Percentiles rank a stretch among this genome's conserved stretches.
phyloP scores from a whole-genome alignment of 2,329 filamentous ascomycete genomes.

The Mollisia scopiformis region DNA sequence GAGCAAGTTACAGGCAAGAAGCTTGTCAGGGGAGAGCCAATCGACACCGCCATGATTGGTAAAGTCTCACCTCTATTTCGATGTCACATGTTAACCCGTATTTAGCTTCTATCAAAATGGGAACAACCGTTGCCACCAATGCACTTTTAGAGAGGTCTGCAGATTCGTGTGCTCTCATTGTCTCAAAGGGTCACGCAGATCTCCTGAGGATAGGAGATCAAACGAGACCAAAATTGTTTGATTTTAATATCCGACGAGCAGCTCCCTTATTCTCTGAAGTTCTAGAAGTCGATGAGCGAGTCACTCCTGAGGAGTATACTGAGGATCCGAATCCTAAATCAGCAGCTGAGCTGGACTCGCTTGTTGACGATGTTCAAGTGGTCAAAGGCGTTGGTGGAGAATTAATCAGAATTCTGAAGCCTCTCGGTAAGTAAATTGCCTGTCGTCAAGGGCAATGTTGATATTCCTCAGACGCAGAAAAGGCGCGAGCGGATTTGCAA shows the following conservation, averaged over 20 bases:
- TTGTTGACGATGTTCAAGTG: slow-evolving; percentile 42
- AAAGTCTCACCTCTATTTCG: not conserved
- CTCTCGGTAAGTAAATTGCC: slow-evolving; percentile 9
- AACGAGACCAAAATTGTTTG: slow-evolving; percentile 72
- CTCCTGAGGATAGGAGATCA: slow-evolving; percentile 76
- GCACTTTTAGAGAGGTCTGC: slow-evolving; percentile 75
- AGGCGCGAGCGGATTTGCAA: slow-evolving; percentile 46
- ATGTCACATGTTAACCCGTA: not conserved
- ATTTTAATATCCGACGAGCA: slow-evolving; percentile 68
- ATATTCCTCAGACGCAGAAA: slow-evolving; percentile 55
- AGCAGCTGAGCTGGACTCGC: slow-evolving; percentile 64
- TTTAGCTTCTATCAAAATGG: slow-evolving; percentile 66
- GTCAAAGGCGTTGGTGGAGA: slow-evolving; percentile 26
- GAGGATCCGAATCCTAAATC: slow-evolving; percentile 62
- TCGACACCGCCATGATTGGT: slow-evolving; percentile 65
- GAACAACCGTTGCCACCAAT: slow-evolving; percentile 77
- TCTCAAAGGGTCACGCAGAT: slow-evolving; percentile 74
- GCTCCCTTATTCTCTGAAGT: slow-evolving; percentile 70
- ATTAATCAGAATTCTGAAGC: slow-evolving; percentile 22
- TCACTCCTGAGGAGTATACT: slow-evolving; percentile 72
- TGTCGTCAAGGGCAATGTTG: slow-evolving; percentile 40
- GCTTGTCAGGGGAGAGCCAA: slow-evolving; percentile 60
- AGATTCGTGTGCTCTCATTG: slow-evolving; percentile 69
- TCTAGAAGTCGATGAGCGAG: slow-evolving; percentile 71
- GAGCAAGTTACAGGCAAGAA: slow-evolving; percentile 60